phyloP scores from a whole-genome alignment of 495 filamentous ascomycete genomes.

The Lasiosphaeria ovina region DNA sequence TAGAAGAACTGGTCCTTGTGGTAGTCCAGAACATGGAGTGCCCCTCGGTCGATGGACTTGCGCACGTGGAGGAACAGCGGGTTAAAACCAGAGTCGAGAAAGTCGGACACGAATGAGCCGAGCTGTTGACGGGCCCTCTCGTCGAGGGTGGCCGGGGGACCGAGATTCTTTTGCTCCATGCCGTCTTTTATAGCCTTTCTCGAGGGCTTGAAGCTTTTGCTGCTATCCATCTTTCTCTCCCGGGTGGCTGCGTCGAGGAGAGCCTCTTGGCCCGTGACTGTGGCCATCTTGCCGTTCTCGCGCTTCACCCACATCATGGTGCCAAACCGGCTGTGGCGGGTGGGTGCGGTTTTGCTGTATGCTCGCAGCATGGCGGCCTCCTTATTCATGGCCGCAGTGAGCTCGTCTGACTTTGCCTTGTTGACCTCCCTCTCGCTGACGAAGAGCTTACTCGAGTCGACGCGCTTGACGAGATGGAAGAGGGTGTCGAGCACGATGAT shows the following conservation, averaged over 20 bases:
- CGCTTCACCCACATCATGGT: constrained; percentile 97
- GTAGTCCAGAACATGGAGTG: constrained; percentile 70
- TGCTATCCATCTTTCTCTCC: constrained; percentile 84
- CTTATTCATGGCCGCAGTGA: constrained; percentile 68
- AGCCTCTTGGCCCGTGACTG: constrained; percentile 83
- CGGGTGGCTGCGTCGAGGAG: constrained; percentile 70
- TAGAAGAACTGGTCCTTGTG: constrained; percentile 89
- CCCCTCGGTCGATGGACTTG: constrained; percentile 87
- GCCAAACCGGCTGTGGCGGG: constrained; percentile 90
- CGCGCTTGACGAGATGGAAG: constrained; percentile 87
- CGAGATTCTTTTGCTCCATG: constrained; percentile 70
- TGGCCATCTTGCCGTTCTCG: constrained; percentile 75
- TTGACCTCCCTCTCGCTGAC: constrained; percentile 70
- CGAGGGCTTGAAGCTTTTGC: constrained; percentile 87
- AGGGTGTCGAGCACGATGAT: constrained; percentile 82
- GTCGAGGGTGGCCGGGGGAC: constrained; percentile 65
- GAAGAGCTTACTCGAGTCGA: constrained; percentile 83
- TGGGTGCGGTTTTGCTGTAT: constrained; percentile 76
- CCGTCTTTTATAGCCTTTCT: constrained; percentile 61
- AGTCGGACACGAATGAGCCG: constrained; percentile 83
- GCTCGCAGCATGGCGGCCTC: constrained; percentile 77
- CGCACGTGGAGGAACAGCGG: constrained; percentile 84
- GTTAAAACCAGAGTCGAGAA: constrained; percentile 94
- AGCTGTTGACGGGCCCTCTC: constrained; percentile 67
- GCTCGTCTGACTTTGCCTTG: constrained; percentile 66